phyloP scores from a whole-genome alignment of 768 basidiomycete species.

The Daedaleopsis nitida region DNA sequence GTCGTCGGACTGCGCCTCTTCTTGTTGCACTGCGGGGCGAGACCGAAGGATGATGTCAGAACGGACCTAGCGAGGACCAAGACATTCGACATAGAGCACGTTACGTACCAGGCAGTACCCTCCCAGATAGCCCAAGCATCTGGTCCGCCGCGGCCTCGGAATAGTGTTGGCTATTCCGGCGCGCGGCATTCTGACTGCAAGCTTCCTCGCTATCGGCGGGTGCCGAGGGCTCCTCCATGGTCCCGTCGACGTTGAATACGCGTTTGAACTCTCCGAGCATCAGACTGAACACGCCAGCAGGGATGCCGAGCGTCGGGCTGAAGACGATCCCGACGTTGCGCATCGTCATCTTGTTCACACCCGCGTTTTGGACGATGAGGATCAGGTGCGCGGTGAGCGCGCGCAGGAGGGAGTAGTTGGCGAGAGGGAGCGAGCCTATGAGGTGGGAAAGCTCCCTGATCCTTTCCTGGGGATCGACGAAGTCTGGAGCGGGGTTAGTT shows the following conservation, averaged over 20 bases:
- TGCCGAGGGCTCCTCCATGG: conserved; percentile 31
- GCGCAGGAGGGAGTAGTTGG: conserved; percentile 92
- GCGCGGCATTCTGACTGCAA: conserved; percentile 42
- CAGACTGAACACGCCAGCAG: conserved; percentile 94
- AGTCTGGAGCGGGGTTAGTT: conserved; percentile 53
- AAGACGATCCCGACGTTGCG: conserved; percentile 99
- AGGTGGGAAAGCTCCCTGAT: conserved; percentile 85
- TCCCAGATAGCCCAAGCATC: conserved; percentile 75
- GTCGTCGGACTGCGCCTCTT: conserved; percentile 69
- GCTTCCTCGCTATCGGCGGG: conserved; percentile 19
- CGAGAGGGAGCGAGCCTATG: conserved; percentile 83
- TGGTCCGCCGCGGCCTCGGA: conserved; percentile 82
- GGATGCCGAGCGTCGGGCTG: conserved; percentile 95
- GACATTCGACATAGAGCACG: neutral
- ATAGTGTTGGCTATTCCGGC: conserved; percentile 84
- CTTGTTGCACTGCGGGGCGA: conserved; percentile 35
- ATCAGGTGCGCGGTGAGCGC: conserved; percentile 95
- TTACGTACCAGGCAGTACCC: conserved; percentile 63
- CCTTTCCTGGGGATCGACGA: conserved; percentile 85
- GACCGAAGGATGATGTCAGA: conserved; percentile 20
- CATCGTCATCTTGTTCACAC: conserved; percentile 97
- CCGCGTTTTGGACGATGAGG: conserved; percentile 87
- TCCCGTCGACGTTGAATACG: conserved; percentile 82
- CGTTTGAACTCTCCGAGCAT: conserved; percentile 93
- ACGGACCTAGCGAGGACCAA: neutral